A percentile compares a stretch with the other conserved stretches of the same genome.
Conservation (phyloP, 768 basidiomycete genomes). For the Kwoniella bestiolae region DNA sequence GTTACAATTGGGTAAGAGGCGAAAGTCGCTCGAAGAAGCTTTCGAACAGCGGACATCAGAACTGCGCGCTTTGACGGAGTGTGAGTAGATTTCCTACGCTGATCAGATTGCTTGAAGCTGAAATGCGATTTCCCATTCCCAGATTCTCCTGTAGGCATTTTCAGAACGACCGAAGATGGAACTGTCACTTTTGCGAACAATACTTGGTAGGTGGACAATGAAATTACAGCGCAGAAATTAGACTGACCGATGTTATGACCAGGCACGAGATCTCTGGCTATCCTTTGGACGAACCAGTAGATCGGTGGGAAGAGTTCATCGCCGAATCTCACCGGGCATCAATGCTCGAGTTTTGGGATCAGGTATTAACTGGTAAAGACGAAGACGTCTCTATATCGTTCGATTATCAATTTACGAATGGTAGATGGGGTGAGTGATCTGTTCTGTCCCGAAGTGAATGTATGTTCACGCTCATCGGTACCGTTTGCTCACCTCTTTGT, state of each 20-base stretch:
- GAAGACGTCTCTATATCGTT: slow-evolving; percentile 10
- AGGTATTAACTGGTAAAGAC: slow-evolving; percentile 1
- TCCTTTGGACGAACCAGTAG: slow-evolving; percentile 23
- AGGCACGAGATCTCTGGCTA: slow-evolving; percentile 38
- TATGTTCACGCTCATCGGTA: no score
- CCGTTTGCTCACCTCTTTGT: not conserved
- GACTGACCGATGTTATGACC: slow-evolving; percentile 6
- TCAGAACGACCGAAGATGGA: slow-evolving; percentile 39
- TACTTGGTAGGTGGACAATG: slow-evolving; percentile 37
- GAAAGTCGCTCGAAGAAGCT: slow-evolving; percentile 43
- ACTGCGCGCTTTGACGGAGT: slow-evolving; percentile 52
- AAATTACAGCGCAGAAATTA: no score
- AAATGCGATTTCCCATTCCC: not conserved
- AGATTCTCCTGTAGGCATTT: slow-evolving; percentile 55
- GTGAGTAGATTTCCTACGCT: slow-evolving; percentile 6
- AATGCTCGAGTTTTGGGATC: slow-evolving; percentile 27
- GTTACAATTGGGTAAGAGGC: slow-evolving; percentile 58
- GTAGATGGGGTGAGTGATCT: slow-evolving; percentile 43
- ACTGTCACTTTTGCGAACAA: slow-evolving; percentile 38
- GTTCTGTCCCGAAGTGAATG: no score
- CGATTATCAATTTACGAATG: slow-evolving; percentile 44
- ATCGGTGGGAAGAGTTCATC: slow-evolving; percentile 32
- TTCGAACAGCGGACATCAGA: slow-evolving; percentile 52
- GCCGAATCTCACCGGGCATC: slow-evolving; percentile 7
- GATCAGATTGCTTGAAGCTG: not conserved